Evolutionary conservation across 306 rosid genomes (phyloP).

Genomic region (Crotalaria pallida): DNA sequence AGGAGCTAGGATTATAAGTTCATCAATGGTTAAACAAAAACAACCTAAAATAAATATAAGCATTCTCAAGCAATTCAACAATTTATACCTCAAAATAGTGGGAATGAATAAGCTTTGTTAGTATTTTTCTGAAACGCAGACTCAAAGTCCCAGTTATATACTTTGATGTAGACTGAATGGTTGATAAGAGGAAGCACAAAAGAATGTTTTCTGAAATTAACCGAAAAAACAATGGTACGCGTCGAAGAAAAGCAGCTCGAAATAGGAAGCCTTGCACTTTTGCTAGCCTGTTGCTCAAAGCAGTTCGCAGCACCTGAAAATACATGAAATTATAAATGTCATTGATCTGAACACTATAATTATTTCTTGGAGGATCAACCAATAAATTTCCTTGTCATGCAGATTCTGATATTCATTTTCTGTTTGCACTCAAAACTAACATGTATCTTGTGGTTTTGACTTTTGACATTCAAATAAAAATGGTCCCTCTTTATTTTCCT

Average conservation of each 20-base stretch:
- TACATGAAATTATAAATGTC: neutral
- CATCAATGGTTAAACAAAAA: neutral
- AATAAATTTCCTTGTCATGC: neutral
- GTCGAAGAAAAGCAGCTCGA: constrained; percentile 98
- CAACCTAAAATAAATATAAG: neutral
- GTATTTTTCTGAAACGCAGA: constrained; percentile 87
- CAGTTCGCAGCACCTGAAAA: constrained; percentile 81
- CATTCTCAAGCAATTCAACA: constrained; percentile 4
- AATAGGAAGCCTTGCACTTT: constrained; percentile 99
- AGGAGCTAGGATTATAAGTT: neutral
- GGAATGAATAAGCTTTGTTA: constrained; percentile 83
- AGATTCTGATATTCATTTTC: neutral
- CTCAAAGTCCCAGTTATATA: constrained; percentile 88
- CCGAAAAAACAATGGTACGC: constrained; percentile 79
- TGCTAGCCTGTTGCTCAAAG: constrained; percentile 99
- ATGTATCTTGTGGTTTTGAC: neutral
- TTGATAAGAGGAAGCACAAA: constrained; percentile 82
- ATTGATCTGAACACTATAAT: constrained; percentile 3
- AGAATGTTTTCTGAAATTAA: constrained; percentile 85
- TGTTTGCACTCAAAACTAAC: neutral
- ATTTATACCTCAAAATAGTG: constrained; percentile 87
- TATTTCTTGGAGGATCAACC: neutral
- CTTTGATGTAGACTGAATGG: constrained; percentile 84
- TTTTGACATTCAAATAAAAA: constrained; percentile 11
- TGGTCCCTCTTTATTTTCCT: neutral